Percentiles rank a stretch among this genome's conserved stretches.
phyloP scores from a whole-genome alignment of 1,284 basidiomycete species.

The Apiotrichum sp. region DNA sequence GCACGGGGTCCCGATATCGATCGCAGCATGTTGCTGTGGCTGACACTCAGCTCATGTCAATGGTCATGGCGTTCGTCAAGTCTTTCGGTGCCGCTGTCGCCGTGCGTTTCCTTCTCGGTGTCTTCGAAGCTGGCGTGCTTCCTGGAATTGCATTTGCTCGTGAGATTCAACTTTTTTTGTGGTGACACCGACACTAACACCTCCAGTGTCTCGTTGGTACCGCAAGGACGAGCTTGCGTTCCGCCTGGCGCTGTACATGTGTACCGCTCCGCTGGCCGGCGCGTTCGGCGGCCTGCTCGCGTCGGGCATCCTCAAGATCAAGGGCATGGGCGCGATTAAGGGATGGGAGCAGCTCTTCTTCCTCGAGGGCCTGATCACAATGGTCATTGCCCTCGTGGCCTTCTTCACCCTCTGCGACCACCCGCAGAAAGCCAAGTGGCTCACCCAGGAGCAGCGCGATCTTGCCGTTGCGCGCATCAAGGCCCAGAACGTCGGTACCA shows the following conservation, averaged over 20 bases:
- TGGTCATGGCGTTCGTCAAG: slow-evolving; percentile 26
- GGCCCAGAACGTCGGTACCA: slow-evolving; percentile 23
- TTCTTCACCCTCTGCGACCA: slow-evolving; percentile 26
- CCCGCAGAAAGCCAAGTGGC: slow-evolving; percentile 22
- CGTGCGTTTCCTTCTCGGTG: slow-evolving; percentile 31
- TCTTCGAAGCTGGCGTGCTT: slow-evolving; percentile 31
- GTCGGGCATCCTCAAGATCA: slow-evolving; percentile 15
- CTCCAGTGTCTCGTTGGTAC: slow-evolving; percentile 23
- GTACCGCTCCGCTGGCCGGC: slow-evolving; percentile 9
- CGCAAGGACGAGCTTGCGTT: slow-evolving; percentile 16
- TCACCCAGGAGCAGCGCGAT: slow-evolving; percentile 22
- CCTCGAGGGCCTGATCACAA: slow-evolving; percentile 36
- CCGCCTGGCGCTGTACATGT: slow-evolving; percentile 15
- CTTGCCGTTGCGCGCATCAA: slow-evolving; percentile 24
- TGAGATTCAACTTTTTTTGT: too few relatives aligned
- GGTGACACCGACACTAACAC: not conserved
- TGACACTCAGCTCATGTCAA: slow-evolving; percentile 22
- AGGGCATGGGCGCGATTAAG: slow-evolving; percentile 18
- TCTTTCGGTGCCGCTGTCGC: slow-evolving; percentile 11
- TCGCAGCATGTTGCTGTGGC: not conserved
- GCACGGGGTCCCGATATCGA: too few relatives aligned
- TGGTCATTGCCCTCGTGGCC: slow-evolving; percentile 20
- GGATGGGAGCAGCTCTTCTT: slow-evolving; percentile 24
- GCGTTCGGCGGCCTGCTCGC: slow-evolving; percentile 22
- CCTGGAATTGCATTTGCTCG: slow-evolving; percentile 27